A percentile compares a stretch with the other conserved stretches of the same genome.
Evolutionary conservation across 306 rosid species (phyloP).

Genomic region (Prunus mume): DNA sequence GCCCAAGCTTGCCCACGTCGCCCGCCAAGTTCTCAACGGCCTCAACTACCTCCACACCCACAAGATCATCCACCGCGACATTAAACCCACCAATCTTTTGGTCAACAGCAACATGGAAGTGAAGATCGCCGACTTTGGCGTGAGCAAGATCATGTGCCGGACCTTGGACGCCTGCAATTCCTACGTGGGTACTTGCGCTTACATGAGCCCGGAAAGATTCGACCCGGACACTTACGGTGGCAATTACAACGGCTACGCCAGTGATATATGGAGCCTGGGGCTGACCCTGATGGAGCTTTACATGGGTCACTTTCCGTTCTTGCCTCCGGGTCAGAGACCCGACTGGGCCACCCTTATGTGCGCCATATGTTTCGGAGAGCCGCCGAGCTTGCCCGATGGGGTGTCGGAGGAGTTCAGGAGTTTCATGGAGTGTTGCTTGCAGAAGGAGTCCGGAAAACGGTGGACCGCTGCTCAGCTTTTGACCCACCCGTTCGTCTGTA

Average conservation of each 20-base stretch:
- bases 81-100: constrained; percentile 74
- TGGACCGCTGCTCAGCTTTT: constrained; percentile 71
- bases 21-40: constrained; percentile 68
- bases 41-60: constrained; percentile 70
- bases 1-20: constrained; percentile 42
- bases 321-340: constrained; percentile 83
- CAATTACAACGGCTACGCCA: constrained; percentile 71
- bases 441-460: constrained; percentile 73
- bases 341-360: constrained; percentile 92
- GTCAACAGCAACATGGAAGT: constrained; percentile 54
- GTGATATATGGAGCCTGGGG: constrained; percentile 92
- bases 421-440: constrained; percentile 70
- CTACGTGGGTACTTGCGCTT: constrained; percentile 91
- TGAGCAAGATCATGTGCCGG: constrained; percentile 70
- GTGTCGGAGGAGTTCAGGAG: constrained; percentile 57
- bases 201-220: constrained; percentile 96
- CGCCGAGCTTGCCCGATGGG: constrained; percentile 57
- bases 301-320: constrained; percentile 84
- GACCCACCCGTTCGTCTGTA: constrained; percentile 62
- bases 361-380: constrained; percentile 81
- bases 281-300: constrained; percentile 77
- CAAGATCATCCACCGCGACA: constrained; percentile 81
- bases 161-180: constrained; percentile 74
- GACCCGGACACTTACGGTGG: constrained; percentile 85
- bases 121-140: constrained; percentile 90